A percentile compares a stretch with the other conserved stretches of the same genome.
Conservation (phyloP, 2,329 filamentous ascomycete species). For the Zasmidium angulare region DNA sequence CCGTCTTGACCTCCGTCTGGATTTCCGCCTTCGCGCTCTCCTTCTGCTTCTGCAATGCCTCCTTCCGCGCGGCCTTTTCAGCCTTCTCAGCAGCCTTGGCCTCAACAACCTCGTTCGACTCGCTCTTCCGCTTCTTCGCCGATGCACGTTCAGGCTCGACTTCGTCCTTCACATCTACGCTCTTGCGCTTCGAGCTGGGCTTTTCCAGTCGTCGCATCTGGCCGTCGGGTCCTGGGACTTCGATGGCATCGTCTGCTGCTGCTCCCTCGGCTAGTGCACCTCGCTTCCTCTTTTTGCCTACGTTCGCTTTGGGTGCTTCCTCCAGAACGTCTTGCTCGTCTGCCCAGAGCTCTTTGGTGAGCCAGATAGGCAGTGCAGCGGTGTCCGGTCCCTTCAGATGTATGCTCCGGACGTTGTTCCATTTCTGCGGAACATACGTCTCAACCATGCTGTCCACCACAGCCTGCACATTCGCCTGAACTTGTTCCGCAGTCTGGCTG, state of each 20-base stretch:
- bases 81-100: conserved; percentile 21
- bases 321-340: conserved; percentile 72
- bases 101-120: conserved; percentile 21
- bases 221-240: conserved; percentile 34
- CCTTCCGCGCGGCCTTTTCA: conserved; percentile 29
- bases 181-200: conserved; percentile 24
- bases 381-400: conserved; percentile 92
- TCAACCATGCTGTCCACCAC: conserved; percentile 69
- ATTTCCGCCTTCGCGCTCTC: conserved; percentile 18
- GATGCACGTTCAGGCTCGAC: conserved; percentile 19
- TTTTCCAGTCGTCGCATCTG: conserved; percentile 34
- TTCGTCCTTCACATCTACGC: conserved; percentile 16
- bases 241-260: conserved; percentile 25
- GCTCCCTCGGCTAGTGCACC: conserved; percentile 26
- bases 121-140: conserved; percentile 33
- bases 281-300: conserved; percentile 36
- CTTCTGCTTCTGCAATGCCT: conserved; percentile 30
- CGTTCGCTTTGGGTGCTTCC: conserved; percentile 41
- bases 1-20: not conserved
- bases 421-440: conserved; percentile 80
- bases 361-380: conserved; percentile 87
- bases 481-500: conserved; percentile 69
- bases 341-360: conserved; percentile 87
- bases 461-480: conserved; percentile 77
- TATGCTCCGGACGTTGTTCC: conserved; percentile 79